Conservation (phyloP, 2,329 filamentous ascomycete genomes). For the Atkinsonella texensis region DNA sequence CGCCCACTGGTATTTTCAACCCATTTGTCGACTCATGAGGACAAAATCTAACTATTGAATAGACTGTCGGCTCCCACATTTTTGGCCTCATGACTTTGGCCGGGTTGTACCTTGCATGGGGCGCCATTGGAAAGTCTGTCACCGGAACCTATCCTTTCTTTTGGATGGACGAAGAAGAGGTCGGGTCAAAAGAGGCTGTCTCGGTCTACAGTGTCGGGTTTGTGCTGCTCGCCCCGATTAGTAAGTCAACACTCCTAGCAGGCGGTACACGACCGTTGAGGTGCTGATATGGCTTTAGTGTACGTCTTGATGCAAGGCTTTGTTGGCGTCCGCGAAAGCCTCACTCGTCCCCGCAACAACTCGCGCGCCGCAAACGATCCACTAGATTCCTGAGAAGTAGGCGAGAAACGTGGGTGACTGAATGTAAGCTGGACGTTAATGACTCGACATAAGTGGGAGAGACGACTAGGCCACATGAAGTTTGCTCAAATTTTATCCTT, state of each 20-base stretch:
- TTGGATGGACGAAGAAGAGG: conserved; percentile 35
- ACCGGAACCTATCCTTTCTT: conserved; percentile 37
- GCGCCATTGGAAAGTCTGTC: conserved; percentile 31
- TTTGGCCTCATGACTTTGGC: conserved; percentile 28
- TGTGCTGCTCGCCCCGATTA: conserved; percentile 28
- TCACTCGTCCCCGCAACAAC: conserved; percentile 17
- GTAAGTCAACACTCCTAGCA: conserved; percentile 23
- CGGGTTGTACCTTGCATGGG: conserved; percentile 37
- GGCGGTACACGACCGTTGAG: background rate
- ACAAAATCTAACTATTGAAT: conserved; percentile 8
- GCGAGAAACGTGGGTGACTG: too few species aligned
- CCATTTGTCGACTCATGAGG: fast-evolving
- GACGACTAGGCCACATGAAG: too few species aligned
- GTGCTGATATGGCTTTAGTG: conserved; percentile 21
- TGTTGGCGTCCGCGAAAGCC: conserved; percentile 33
- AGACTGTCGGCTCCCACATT: conserved; percentile 34
- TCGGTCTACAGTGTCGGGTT: conserved; percentile 33
- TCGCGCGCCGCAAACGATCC: conserved; percentile 8
- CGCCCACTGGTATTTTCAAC: conserved; percentile 30
- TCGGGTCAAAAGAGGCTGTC: conserved; percentile 32
- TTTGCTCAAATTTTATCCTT: too few species aligned
- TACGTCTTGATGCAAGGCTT: conserved; percentile 38
- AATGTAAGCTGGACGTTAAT: too few species aligned
- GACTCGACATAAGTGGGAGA: too few species aligned
- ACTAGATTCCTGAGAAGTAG: conserved; percentile 2